Evolutionary conservation across 352 stramenopile species (phyloP), one percentile per base, ranked within the genome.

Genomic region (Phytophthora nicotianae): DNA sequence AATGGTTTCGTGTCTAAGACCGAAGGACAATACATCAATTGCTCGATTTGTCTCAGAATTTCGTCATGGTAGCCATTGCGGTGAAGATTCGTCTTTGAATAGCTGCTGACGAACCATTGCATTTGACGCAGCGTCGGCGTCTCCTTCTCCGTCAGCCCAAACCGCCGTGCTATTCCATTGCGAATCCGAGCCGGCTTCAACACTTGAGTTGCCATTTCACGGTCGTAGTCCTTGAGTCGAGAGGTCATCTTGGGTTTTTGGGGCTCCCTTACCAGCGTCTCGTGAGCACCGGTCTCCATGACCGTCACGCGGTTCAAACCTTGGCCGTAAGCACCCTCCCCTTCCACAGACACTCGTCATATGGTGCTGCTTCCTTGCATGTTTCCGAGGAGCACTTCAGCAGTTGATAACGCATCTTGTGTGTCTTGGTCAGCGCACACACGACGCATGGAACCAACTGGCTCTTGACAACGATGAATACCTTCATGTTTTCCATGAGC

Each of bases 301-400:
- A 41, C 8, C 26, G 17, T 52, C 13, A 52, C 46, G 5, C 26
- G 26, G 7, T 52, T 40, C 2, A 52, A 9, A 3, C 17, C 46
- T 52, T 52, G 46, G n/a, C n/a, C 23, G 46, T 52, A 9, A 52
- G 17, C 9, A 40, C 33, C 8, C 14, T 40, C 5, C 46, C 46
- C 0, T 8, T 2, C 46, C 46, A 52, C n/a, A 4, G 26, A 17
- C 46, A 52, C 2, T 5, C 46, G 10, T 42, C 27, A 41, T 52
- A 52, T 14, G 46, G 46, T 4, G 46, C 7, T 1, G 16, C n/a
- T 3, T 5, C 46, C 9, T 52, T 52, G 46, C 46, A 52, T 42
- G 46, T 52, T 52, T 52, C 46, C 14, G 46, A 52, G n/a, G 26
- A 52, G 7, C 43, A 50, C 11, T 5, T 5, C 7, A 40, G 33